These are phyloP conservation scores for Nitzschia sp. DNA, from an alignment of 108 stramenopile genomes.

Conservation along the genomic window DNA sequence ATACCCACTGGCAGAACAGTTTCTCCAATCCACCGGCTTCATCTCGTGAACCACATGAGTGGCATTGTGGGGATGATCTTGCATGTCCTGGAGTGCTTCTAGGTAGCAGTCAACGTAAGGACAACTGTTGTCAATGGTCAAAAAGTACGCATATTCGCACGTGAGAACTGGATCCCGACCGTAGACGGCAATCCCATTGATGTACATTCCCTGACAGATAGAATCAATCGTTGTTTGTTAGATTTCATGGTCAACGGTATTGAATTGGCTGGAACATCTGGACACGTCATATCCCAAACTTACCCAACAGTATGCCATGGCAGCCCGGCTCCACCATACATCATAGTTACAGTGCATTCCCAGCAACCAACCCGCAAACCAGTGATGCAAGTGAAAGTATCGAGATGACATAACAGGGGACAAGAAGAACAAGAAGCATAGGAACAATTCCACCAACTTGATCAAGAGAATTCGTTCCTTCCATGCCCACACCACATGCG, in stretches of 20 bases:
- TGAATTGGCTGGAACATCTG: not conserved
- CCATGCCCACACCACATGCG: constrained; percentile 38
- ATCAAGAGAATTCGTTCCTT: constrained; percentile 24
- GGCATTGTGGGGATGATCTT: constrained; percentile 23
- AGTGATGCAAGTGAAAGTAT: constrained; percentile 81
- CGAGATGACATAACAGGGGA: constrained; percentile 37
- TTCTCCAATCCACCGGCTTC: constrained; percentile 48
- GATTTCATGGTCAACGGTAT: not conserved
- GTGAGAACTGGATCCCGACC: constrained; percentile 76
- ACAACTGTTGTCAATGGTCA: constrained; percentile 48
- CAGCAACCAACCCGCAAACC: constrained; percentile 55
- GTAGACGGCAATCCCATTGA: constrained; percentile 73
- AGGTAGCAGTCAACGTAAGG: constrained; percentile 60
- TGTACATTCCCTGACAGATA: constrained; percentile 43
- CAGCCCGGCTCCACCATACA: constrained; percentile 47
- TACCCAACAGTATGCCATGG: constrained; percentile 55
- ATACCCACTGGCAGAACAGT: constrained; percentile 45
- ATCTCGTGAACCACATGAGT: constrained; percentile 28
- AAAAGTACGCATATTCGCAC: constrained; percentile 63
- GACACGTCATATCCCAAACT: not conserved
- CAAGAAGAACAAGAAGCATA: constrained; percentile 41
- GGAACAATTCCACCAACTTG: constrained; percentile 33
- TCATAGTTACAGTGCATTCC: constrained; percentile 65
- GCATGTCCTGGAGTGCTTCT: constrained; percentile 33
- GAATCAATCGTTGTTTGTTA: too few species aligned